Evolutionary conservation across 306 rosid species (phyloP), one percentile per base, ranked within the genome.

Genomic region (Mimosa pudica): DNA sequence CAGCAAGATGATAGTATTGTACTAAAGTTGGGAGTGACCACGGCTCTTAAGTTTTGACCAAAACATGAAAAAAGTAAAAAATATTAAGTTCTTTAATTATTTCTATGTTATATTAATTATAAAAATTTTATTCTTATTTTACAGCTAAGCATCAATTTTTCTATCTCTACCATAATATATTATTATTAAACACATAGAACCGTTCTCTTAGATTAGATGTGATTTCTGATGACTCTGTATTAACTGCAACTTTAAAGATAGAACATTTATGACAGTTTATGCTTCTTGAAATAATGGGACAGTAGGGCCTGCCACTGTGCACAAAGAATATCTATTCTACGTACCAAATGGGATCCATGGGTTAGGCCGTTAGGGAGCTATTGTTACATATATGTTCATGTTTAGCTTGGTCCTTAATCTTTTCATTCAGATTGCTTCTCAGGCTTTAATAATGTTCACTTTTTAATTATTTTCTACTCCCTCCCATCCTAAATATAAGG

Each of bases 1-100:
- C 92, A 13, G 97, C 83, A 32, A 70, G 93, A 63, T 85, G 85
- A 86, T 57, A 57, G n/a, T 24, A 6, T 63, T 20, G 9, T 10
- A n/a, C 32, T 3, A 13, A 44, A 68, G 32, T 7, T 7, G 70
- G 49, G 47, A 73, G 36, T 30, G 58, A 70, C 8, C n/a, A 3
- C 7, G 30, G n/a, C 48, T 33, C 8, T 68, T 41, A 6, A 18
- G 58, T 44, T 41, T 42, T 11, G 52, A 71, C 74, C 72, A n/a
- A 45, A 45, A 6, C 46, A 20, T 14, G 46, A 0, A 67, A 38
- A 51, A 47, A 63, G 45, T 60, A 24, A 71, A 76, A 20, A n/a
- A 20, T 20, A 14, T 24, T 4, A 61, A 61, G 36, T 61, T 10
- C 13, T 4, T 10, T 11, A 30, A 10, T 61, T 30, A 30, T 10